These are phyloP conservation scores for Ganoderma lingzhi DNA, from an alignment of 1,284 basidiomycete species.

Conservation along the genomic window DNA sequence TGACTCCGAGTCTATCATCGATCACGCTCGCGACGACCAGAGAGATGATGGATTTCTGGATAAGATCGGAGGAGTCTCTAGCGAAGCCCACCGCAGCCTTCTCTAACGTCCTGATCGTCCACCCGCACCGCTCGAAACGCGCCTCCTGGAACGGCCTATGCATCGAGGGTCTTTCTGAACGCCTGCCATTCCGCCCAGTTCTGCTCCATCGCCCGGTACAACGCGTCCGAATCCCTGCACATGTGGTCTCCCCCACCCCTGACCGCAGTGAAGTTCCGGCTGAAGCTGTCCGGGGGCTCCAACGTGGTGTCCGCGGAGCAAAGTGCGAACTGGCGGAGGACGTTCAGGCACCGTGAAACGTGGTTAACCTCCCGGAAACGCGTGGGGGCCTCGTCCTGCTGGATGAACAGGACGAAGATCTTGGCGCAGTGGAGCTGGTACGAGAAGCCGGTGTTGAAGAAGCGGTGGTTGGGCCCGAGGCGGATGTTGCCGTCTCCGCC, in stretches of 20 bases:
- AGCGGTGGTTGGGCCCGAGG: slow-evolving; percentile 33
- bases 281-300: slow-evolving; percentile 37
- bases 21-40: background rate
- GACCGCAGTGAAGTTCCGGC: slow-evolving; percentile 26
- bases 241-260: slow-evolving; percentile 21
- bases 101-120: background rate
- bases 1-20: background rate
- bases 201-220: slow-evolving; percentile 28
- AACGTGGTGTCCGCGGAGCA: slow-evolving; percentile 46
- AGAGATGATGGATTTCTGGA: background rate
- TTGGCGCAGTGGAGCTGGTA: slow-evolving; percentile 39
- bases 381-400: slow-evolving; percentile 20
- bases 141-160: background rate
- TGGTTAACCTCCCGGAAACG: slow-evolving; percentile 20
- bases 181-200: slow-evolving; percentile 32
- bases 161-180: slow-evolving; percentile 11
- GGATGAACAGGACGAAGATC: slow-evolving; percentile 28
- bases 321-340: slow-evolving; percentile 43
- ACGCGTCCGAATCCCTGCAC: slow-evolving; percentile 28
- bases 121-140: background rate
- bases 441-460: slow-evolving; percentile 34
- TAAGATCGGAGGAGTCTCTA: background rate
- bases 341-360: slow-evolving; percentile 32
- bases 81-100: background rate
- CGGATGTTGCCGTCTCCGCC: slow-evolving; percentile 34